Base-by-base conservation (phyloP, 2,329 filamentous ascomycete genomes). In the Diaporthe caulivora region DNA sequence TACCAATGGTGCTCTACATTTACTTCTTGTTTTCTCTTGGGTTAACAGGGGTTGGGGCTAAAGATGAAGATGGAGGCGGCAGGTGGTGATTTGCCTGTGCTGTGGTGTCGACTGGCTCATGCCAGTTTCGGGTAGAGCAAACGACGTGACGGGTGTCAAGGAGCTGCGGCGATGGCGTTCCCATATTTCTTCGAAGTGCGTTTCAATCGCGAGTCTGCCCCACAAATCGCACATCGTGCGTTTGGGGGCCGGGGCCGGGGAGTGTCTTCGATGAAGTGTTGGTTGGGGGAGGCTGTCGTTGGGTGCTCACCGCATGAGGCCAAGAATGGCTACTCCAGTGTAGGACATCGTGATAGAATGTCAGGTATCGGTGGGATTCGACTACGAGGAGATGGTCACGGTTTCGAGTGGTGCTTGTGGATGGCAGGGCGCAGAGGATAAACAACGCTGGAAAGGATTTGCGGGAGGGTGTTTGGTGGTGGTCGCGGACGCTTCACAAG, bases 251-350 rank as follows among this genome's bases (percentile, higher is more conserved):
- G n/a, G 15, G 13, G 26, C 9, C n/a, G 47, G 0, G 24, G 24
- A n/a, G n/a, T 8, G 18, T 49, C 8, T 9, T 34, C 34, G 5
- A 34, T 58, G 54, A 24, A n/a, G 18, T 7, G 31, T 26, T 11
- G 31, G 34, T 13, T 9, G 17, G 13, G 31, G 3, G 31, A 15
- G n/a, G 31, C 11, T 2, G 37, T 10, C 31, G 21, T 15, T 10
- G 11, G 47, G 9, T 37, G 51, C 69, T 71, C 62, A 71, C 69
- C 55, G 55, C 69, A 71, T 62, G 24, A 71, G 69, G 47, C 55
- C 55, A 17, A 71, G 55, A 21, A 60, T 53, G 26, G 42, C 55
- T 7, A 71, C 24, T 10, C 69, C 69, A 44, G 47, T 62, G 34
- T n/a, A 44, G 17, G 69, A 62, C 69, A 62, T 71, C 2, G 21